Evolutionary conservation across 2,329 filamentous ascomycete species (phyloP), one percentile per base, ranked within the genome.

Genomic region (Epichloe scottii): DNA sequence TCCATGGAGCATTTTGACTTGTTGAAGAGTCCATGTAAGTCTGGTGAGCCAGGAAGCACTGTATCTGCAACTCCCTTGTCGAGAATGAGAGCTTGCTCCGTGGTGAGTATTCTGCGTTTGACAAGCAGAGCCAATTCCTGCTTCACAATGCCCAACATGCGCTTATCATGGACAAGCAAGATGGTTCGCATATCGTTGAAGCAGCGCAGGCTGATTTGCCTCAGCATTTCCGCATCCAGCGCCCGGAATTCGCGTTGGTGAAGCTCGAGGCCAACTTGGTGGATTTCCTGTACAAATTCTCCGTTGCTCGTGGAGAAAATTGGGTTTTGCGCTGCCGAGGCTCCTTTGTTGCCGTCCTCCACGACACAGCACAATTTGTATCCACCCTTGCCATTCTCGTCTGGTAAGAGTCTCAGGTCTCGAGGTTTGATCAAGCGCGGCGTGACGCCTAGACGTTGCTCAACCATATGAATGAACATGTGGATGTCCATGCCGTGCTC

Each of bases 101-200:
- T 14, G 0, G 60, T 66, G 5, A 71, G 48, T 1, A 63, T 60
- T 1, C 51, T 19, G 1, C 58, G 57, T 1, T 34, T 51, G 3
- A 65, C 52, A 5, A 71, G 49, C 0, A 42, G n/a, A 4, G 54
- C 49, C 0, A 68, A 51, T 49, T 71, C 67, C 46, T 68, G 62
- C 35, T 55, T 61, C 4, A 71, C 53, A 11, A 71, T 62, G 8
- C 67, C 67, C 1, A 71, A 56, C 65, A 71, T 69, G 3, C 69
- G 64, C 53, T 72, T 71, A 55, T 72, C 69, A 51, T 71, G 69
- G 1, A 68, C 63, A 1, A 72, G 54, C 10, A 71, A 55, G 5
- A 71, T 58, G 0, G 68, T 71, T 0, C 68, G 63, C 55, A 71
- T 57, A 50, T 71, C 68, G 41, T 71, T 71, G 50, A 69, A 65